Evolutionary conservation across 352 stramenopile genomes (phyloP), one percentile per base, ranked within the genome.

Genomic region (Phytopythium vexans): DNA sequence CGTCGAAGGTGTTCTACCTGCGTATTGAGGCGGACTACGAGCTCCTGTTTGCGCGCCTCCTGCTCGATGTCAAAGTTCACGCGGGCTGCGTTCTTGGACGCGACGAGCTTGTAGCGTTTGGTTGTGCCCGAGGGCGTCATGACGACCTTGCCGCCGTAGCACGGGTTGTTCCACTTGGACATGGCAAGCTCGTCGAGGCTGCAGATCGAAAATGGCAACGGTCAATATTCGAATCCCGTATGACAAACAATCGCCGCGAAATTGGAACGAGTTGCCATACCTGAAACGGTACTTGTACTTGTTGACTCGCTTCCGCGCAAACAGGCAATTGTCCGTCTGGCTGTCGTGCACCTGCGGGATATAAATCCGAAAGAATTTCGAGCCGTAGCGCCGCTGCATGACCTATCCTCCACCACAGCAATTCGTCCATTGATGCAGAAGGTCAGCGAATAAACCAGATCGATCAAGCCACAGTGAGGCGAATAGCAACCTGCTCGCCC

Each of bases 281-380:
- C 77, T 92, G 58, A 92, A 92, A 21, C 82, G 79, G 44, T 80
- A 82, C 47, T 92, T 92, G 72, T 77, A 66, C 58, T 92, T 92
- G 62, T 77, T 70, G 34, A 82, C 40, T 0, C 79, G 71, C 52
- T 89, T 89, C 12, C 78, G 75, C n/a, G 77, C 77, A 48, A 79
- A 90, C n/a, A 92, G 52, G 35, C 75, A 92, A 57, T 86, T 88
- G 35, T 92, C 82, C 1, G 41, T 78, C 54, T 92, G 82, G n/a
- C 35, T 66, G 21, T 82, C 62, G 57, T 86, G 70, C 21, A 92
- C 77, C 40, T 92, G 82, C 2, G 82, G 82, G 12, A 92, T 55
- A 49, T 87, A 92, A 43, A 92, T 74, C 39, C 72, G 71, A 42
- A 92, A 88, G 53, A 82, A 90, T 52, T 82, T 88, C 40, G 68